Evolutionary conservation across 2,329 filamentous ascomycete species (phyloP), one percentile per base, ranked within the genome.

Genomic region (Aspergillus texensis): DNA sequence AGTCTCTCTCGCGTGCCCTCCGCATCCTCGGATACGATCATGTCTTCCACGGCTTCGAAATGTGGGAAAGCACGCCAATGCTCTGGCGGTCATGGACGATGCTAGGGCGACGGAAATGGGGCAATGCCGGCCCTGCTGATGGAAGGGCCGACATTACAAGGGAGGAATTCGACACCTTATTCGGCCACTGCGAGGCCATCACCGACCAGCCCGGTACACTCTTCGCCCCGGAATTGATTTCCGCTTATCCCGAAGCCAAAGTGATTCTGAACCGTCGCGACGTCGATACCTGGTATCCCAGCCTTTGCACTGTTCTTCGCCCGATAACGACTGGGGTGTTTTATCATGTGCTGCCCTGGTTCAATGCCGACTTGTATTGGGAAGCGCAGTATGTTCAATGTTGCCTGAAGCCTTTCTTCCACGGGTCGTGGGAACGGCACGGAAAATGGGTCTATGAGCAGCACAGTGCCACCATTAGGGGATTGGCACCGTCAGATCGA

Each of bases 1-100:
- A 70, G 26, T 71, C 70, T 5, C 67, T 76, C 2, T 64, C 65
- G 8, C 58, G 66, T 21, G 72, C 74, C 2, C 68, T 76, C 16
- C 34, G 34, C 14, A 64, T 67, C 16, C 67, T 75, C 1, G 34
- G 34, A 6, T 36, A 36, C 16, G 34, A 16, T 36, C 34, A 36
- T 16, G 34, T 36, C 34, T 36, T 36, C 34, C 34, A 36, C 14
- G 34, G 34, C 34, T 36, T 36, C 14, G 34, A 36, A 3, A 36
- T 36, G 34, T 36, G 12, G 72, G 72, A 58, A n/a, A 34, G 24
- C 6, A 61, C 21, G 3, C 62, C 60, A 1, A 64, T 50, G 34
- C 54, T 61, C 12, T 68, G 62, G 62, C 48, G 57, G 8, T 30
- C 45, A 3, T 66, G 64, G 60, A 36, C 52, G 4, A 26, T 60